Percentiles rank a stretch among this genome's conserved stretches.
Evolutionary conservation across 1,284 basidiomycete species (phyloP).

Genomic region (Exobasidium cylindrosporum): DNA sequence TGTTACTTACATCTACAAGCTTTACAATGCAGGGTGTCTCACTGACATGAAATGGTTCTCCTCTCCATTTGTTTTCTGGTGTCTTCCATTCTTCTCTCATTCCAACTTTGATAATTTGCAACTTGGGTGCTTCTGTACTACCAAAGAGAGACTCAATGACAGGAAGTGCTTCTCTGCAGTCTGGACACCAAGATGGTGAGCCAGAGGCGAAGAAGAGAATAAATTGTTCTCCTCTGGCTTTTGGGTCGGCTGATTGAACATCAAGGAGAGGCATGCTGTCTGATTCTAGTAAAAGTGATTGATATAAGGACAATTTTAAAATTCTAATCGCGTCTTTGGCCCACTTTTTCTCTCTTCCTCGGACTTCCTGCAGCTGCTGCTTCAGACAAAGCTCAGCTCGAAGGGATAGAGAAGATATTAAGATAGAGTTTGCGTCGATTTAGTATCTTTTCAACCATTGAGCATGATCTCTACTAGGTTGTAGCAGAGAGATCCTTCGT

Average conservation of each 20-base stretch:
- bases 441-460: too few relatives aligned
- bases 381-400: too few relatives aligned
- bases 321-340: too few relatives aligned
- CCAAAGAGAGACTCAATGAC: slow-evolving; percentile 29
- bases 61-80: slow-evolving; percentile 4
- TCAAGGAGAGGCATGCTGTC: background rate
- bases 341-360: background rate
- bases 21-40: slow-evolving; percentile 6
- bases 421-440: too few relatives aligned
- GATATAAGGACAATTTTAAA: too few relatives aligned
- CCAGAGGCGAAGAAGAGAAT: slow-evolving; percentile 41
- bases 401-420: too few relatives aligned
- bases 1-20: slow-evolving; percentile 6
- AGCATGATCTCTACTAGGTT: too few relatives aligned
- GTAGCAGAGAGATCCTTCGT: too few relatives aligned
- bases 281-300: too few relatives aligned
- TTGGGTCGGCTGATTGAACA: background rate
- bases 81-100: slow-evolving; percentile 24
- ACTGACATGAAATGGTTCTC: background rate
- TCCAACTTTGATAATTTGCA: slow-evolving; percentile 28
- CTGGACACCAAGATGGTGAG: slow-evolving; percentile 36
- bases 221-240: slow-evolving; percentile 14
- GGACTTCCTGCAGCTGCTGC: background rate
- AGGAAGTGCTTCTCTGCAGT: slow-evolving; percentile 34
- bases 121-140: slow-evolving; percentile 12